Percentiles rank a stretch among this genome's conserved stretches.
Conservation (phyloP, 139 green algal species). For the Asterochloris erici region DNA sequence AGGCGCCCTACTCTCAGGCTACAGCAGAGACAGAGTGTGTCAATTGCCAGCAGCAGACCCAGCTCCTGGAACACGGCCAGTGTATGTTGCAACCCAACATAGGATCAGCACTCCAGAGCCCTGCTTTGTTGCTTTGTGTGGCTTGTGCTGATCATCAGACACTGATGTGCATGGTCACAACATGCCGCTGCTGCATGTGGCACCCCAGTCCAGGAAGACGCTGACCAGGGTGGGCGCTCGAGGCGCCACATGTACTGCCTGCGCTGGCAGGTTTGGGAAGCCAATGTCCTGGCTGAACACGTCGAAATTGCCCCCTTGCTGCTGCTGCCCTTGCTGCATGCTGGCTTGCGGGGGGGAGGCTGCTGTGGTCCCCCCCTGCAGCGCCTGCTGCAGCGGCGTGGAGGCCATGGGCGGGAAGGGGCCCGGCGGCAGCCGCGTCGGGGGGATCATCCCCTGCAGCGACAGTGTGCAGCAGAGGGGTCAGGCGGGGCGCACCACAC, state of each 20-base stretch:
- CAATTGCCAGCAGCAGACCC: too few species aligned
- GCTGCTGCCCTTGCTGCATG: slow-evolving; percentile 2
- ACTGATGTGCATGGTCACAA: too few species aligned
- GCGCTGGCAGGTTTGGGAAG: slow-evolving; percentile 26
- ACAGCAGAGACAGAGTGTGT: too few species aligned
- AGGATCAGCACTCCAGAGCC: too few species aligned
- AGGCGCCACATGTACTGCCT: neutral
- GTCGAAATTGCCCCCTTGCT: slow-evolving; percentile 15
- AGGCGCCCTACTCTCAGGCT: slow-evolving; percentile 14
- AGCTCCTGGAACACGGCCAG: too few species aligned
- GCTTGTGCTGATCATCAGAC: too few species aligned
- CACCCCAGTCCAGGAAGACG: neutral
- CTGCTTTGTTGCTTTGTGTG: too few species aligned
- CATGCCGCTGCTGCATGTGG: too few species aligned
- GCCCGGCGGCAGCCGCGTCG: slow-evolving; percentile 37
- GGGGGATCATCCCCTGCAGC: slow-evolving; percentile 37
- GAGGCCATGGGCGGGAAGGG: slow-evolving; percentile 52
- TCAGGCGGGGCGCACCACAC: too few species aligned
- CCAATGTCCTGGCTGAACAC: slow-evolving; percentile 23
- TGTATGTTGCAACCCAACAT: too few species aligned
- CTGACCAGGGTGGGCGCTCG: neutral
- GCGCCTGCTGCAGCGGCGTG: neutral
- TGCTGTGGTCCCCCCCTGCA: neutral
- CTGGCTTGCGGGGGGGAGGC: neutral
- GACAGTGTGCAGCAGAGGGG: too few species aligned